These are phyloP conservation scores for Daldinia decipiens DNA, from an alignment of 495 filamentous ascomycete genomes.

Conservation along the genomic window DNA sequence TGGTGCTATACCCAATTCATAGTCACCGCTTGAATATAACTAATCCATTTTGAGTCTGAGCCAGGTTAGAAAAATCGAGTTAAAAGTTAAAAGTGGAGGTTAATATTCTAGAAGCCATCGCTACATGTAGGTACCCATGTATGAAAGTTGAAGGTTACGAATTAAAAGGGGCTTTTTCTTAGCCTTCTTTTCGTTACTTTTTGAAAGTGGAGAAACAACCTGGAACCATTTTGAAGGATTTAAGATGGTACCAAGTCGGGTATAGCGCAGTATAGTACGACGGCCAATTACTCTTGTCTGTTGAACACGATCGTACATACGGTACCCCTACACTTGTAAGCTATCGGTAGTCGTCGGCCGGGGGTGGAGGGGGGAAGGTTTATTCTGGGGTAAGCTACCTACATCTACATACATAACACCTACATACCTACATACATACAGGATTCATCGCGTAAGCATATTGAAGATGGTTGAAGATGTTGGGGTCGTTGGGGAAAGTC, in stretches of 20 bases:
- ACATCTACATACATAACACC: too few relatives aligned
- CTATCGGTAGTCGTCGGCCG: neutral
- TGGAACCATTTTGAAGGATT: neutral
- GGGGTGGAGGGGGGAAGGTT: too few relatives aligned
- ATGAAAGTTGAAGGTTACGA: neutral
- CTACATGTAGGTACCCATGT: too few relatives aligned
- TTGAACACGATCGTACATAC: neutral
- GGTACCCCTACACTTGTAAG: constrained; percentile 4
- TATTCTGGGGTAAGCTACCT: neutral
- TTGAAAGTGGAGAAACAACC: neutral
- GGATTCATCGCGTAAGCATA: neutral
- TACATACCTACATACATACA: neutral
- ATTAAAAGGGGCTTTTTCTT: neutral
- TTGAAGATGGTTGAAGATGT: constrained; percentile 3
- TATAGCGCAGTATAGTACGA: neutral
- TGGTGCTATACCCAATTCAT: constrained; percentile 5
- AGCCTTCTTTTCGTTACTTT: neutral
- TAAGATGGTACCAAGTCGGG: neutral
- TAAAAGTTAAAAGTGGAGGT: neutral
- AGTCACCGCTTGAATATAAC: constrained; percentile 3
- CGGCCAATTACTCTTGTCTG: neutral
- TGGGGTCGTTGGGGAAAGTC: neutral
- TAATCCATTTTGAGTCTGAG: neutral
- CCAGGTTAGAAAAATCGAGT: neutral
- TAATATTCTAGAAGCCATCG: neutral